These are phyloP conservation scores for Rubia balearica DNA, from an alignment of 305 asterid species.

Conservation along the genomic window DNA sequence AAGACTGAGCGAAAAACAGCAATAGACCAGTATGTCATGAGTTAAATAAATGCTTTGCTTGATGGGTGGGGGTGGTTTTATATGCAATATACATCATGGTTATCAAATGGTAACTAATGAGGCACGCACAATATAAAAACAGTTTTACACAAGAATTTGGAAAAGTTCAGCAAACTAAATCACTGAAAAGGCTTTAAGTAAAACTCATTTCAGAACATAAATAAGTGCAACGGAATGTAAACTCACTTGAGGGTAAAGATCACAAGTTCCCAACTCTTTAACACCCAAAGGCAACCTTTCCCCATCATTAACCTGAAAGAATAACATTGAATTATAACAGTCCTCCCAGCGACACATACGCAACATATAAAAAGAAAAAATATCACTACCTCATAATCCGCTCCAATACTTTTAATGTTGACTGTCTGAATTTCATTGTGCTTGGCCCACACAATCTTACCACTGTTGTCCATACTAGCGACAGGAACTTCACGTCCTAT, in stretches of 20 bases:
- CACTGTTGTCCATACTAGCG: conserved; percentile 96
- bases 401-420: conserved; percentile 90
- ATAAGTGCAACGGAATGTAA: conserved; percentile 16
- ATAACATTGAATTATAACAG: conserved; percentile 10
- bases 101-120: not conserved
- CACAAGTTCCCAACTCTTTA: conserved; percentile 95
- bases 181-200: not conserved
- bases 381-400: conserved; percentile 72
- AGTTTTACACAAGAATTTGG: not conserved
- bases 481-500: conserved; percentile 93
- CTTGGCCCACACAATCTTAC: conserved; percentile 96
- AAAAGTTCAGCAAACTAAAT: not conserved
- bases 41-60: not conserved
- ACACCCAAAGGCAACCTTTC: conserved; percentile 95
- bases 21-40: not conserved
- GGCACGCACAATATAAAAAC: not conserved
- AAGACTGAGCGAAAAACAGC: not conserved
- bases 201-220: not conserved
- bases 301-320: conserved; percentile 86
- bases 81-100: not conserved
- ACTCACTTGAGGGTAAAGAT: conserved; percentile 89
- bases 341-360: conserved; percentile 6
- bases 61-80: not conserved
- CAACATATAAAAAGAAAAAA: conserved; percentile 11
- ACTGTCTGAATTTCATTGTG: conserved; percentile 98